Conservation (phyloP, 202 grass and related monocot species). For the Eragrostis tef region DNA sequence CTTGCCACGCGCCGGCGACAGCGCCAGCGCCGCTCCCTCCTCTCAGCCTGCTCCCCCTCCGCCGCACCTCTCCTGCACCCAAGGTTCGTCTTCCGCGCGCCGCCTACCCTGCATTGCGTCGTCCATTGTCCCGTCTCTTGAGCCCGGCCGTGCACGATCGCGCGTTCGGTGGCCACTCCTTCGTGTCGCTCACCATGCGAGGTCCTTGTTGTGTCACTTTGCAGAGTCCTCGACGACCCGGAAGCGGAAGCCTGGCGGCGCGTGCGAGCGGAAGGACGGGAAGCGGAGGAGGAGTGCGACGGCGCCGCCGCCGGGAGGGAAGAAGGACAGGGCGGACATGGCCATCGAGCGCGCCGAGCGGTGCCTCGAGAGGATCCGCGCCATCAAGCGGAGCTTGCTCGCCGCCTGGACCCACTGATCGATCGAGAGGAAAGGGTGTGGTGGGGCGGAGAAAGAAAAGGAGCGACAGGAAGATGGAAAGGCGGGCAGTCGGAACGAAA, state of each 20-base stretch:
- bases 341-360: constrained; percentile 53
- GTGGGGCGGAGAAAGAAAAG: no score
- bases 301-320: not conserved
- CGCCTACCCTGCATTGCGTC: no score
- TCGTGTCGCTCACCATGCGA: not conserved
- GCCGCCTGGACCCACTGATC: constrained; percentile 33
- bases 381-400: constrained; percentile 46
- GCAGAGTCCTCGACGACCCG: constrained; percentile 54
- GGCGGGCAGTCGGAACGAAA: not conserved
- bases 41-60: not conserved
- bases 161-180: not conserved
- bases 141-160: not conserved
- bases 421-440: not conserved
- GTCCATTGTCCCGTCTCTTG: not conserved
- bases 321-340: constrained; percentile 47
- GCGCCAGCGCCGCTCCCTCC: not conserved
- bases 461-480: not conserved
- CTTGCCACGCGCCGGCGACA: no score
- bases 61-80: not conserved
- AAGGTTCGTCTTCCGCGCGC: constrained; percentile 9
- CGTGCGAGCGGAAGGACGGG: constrained; percentile 21
- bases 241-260: constrained; percentile 39
- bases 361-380: constrained; percentile 54
- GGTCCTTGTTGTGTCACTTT: not conserved
- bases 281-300: constrained; percentile 23